A percentile compares a stretch with the other conserved stretches of the same genome.
phyloP scores from a whole-genome alignment of 805 yeast species.

The Myxozyma melibiosi region DNA sequence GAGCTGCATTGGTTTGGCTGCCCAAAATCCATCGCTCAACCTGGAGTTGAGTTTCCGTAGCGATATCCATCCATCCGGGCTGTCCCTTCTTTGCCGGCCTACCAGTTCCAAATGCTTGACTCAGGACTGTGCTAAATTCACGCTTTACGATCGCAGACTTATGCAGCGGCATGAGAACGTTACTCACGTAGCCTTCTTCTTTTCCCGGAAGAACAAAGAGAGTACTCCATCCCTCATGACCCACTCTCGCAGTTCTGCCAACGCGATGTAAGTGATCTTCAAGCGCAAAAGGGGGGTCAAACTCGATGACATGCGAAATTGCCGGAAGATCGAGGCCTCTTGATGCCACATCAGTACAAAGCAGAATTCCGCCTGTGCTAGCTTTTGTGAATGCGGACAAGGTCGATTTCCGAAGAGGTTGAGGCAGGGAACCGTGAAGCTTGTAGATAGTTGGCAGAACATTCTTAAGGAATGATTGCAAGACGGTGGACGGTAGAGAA shows the following conservation, averaged over 20 bases:
- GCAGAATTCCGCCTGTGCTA: constrained; percentile 54
- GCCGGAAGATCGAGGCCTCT: constrained; percentile 93
- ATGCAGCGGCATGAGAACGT: constrained; percentile 60
- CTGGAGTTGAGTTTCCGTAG: constrained; percentile 93
- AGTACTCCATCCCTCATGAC: constrained; percentile 74
- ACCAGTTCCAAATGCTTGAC: constrained; percentile 41
- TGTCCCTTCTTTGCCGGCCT: constrained; percentile 38
- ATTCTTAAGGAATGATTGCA: constrained; percentile 7
- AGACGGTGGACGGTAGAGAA: constrained; percentile 8
- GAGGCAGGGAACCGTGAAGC: constrained; percentile 89
- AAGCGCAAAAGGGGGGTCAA: constrained; percentile 90
- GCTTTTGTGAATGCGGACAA: constrained; percentile 55
- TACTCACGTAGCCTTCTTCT: constrained; percentile 77
- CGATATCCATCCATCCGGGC: constrained; percentile 79
- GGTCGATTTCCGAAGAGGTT: constrained; percentile 78
- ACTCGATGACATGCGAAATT: constrained; percentile 83
- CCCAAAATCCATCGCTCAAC: constrained; percentile 87
- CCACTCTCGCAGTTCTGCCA: constrained; percentile 99
- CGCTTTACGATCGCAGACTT: constrained; percentile 53
- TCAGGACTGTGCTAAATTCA: constrained; percentile 47
- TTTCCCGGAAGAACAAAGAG: constrained; percentile 83
- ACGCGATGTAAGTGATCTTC: constrained; percentile 96
- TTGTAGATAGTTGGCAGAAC: constrained; percentile 57
- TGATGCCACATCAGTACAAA: constrained; percentile 97
- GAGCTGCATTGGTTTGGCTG: constrained; percentile 56